Base-by-base conservation (phyloP, 768 basidiomycete species). In the Boletus edulis region DNA sequence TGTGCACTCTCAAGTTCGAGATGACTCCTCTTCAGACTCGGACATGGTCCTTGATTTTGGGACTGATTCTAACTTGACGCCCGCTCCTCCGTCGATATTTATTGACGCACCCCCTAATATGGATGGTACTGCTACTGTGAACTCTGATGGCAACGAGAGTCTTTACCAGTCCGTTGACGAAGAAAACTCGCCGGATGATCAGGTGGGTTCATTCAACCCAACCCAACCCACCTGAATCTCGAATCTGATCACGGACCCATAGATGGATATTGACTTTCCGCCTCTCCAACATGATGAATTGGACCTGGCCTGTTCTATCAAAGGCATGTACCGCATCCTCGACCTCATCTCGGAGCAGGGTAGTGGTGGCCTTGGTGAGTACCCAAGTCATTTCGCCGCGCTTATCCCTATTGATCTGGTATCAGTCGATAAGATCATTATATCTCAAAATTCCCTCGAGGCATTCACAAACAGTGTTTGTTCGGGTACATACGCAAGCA, bases 281-380 rank as follows among this genome's bases (percentile, higher is more conserved):
- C 12, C 34, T 34, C 34, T 34, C 27, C 34, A 34, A 13, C 34
- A 13, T 14, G 34, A 34, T 34, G 27, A 27, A 27, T 27, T 27
- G 34, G 34, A 34, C 34, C 5, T 34, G 13, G 34, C 34, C 34
- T 13, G 5, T 34, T 34, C 12, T 14, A 13, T 11, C 34, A 35
- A 35, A 6, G 34, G 34, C 14, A 35, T 35, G 34, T 35, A 12
- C 14, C 13, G 14, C 12, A 35, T 35, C 14, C 34, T 35, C 34
- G 82, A 84, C 48, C 68, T 84, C 15, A 77, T 83, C 55, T 75
- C 67, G 12, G 83, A 84, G 54, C 69, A 74, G 44, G 76, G 76
- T 1, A 80, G 74, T 13, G 75, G 78, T 6, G 80, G 82, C 2
- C 71, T 83, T 5, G 83, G 83, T 81, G 58, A 54, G 66, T 10